These are phyloP conservation scores for Cylindrotheca fusiformis DNA, from an alignment of 108 stramenopile genomes.

Conservation along the genomic window DNA sequence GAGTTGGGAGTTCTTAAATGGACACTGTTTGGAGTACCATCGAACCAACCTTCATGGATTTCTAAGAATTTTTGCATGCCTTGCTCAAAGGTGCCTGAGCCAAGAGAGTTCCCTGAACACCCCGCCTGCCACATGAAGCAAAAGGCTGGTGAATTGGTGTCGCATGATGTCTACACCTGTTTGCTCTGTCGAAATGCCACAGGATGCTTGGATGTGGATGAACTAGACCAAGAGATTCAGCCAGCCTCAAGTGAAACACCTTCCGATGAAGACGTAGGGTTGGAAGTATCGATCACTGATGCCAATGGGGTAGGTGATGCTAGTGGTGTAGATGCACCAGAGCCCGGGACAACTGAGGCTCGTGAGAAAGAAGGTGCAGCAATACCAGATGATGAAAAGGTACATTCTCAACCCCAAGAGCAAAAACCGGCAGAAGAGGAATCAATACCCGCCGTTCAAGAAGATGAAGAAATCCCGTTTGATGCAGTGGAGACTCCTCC, in stretches of 20 bases:
- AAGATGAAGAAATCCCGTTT: no score
- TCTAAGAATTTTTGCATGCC: conserved; percentile 64
- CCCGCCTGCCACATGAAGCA: conserved; percentile 48
- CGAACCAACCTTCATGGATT: conserved; percentile 59
- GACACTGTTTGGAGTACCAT: conserved; percentile 67
- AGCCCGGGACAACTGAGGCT: no score
- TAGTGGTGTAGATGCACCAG: no score
- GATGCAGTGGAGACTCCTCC: no score
- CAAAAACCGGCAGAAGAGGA: no score
- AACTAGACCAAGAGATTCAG: not conserved
- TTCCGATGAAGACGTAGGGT: conserved; percentile 1
- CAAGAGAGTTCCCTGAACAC: conserved; percentile 30
- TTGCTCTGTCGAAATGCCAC: conserved; percentile 50
- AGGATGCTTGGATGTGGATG: conserved; percentile 26
- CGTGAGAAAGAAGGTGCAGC: no score
- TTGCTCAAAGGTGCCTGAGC: conserved; percentile 32
- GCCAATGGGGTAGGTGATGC: no score
- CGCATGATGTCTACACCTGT: conserved; percentile 68
- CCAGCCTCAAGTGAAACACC: not conserved
- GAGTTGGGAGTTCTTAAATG: conserved; percentile 76
- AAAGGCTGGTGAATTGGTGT: conserved; percentile 65
- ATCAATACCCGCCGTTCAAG: no score
- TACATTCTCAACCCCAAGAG: no score
- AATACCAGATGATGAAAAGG: no score
- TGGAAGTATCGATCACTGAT: no score